These are phyloP conservation scores for Cunninghamia lanceolata DNA, from an alignment of 75 land plant species.

Conservation along the genomic window DNA sequence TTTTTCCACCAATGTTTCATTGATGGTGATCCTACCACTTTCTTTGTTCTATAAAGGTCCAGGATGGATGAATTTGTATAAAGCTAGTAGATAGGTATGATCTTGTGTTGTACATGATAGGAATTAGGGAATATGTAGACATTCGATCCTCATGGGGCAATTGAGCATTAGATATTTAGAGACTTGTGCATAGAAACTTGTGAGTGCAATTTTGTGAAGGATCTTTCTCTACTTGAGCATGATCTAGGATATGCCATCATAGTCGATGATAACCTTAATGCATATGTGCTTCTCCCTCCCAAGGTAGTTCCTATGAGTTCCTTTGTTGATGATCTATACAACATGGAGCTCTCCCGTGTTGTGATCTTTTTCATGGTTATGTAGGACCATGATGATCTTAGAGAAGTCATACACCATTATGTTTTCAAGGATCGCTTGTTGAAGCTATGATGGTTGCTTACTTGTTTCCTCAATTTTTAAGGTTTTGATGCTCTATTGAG, in stretches of 20 bases:
- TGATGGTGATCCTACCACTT: too few species aligned
- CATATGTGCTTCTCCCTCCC: conserved; percentile 57
- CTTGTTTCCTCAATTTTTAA: too few species aligned
- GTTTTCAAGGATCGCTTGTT: background rate
- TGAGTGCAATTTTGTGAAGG: conserved; percentile 79
- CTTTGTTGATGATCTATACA: conserved; percentile 58
- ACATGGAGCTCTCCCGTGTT: conserved; percentile 49
- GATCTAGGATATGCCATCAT: conserved; percentile 54
- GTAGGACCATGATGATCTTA: conserved; percentile 31
- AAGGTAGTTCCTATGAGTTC: conserved; percentile 71
- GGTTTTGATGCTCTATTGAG: too few species aligned
- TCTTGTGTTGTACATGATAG: too few species aligned
- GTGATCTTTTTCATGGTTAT: conserved; percentile 32
- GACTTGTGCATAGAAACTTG: conserved; percentile 43
- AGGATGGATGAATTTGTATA: too few species aligned
- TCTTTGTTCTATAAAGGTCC: too few species aligned
- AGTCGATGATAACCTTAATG: conserved; percentile 82
- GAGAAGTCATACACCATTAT: conserved; percentile 35
- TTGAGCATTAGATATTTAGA: too few species aligned
- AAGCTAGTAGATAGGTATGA: too few species aligned
- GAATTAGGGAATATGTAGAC: too few species aligned
- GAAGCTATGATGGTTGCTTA: too few species aligned
- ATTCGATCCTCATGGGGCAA: too few species aligned
- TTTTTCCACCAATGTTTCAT: too few species aligned
- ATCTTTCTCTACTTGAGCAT: conserved; percentile 55